Conservation (phyloP, 495 filamentous ascomycete species). For the Neurospora sp. region DNA sequence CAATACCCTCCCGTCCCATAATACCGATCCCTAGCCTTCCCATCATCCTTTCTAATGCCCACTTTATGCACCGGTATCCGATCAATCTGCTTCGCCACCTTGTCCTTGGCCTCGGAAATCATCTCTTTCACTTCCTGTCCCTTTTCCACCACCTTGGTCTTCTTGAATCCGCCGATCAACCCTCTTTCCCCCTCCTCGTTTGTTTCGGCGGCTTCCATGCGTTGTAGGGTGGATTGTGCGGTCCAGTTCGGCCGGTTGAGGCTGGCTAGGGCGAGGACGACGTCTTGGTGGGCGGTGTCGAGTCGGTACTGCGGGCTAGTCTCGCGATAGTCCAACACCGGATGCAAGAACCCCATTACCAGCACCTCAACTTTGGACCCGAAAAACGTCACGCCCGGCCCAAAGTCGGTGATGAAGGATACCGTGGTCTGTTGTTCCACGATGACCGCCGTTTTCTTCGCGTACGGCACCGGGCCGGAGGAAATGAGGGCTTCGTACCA, state of each 20-base stretch:
- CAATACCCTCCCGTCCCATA: constrained; percentile 33
- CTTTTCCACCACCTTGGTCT: constrained; percentile 31
- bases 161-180: constrained; percentile 20
- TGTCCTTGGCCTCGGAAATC: neutral
- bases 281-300: constrained; percentile 38
- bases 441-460: constrained; percentile 24
- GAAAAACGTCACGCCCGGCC: constrained; percentile 21
- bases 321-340: constrained; percentile 14
- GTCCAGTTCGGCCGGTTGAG: constrained; percentile 46
- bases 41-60: constrained; percentile 44
- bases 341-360: constrained; percentile 46
- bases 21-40: constrained; percentile 35
- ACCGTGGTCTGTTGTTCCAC: constrained; percentile 28
- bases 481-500: constrained; percentile 50
- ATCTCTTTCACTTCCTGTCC: neutral
- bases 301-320: constrained; percentile 30
- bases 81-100: constrained; percentile 26
- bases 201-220: constrained; percentile 15
- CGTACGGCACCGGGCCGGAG: constrained; percentile 30
- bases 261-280: constrained; percentile 35
- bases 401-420: constrained; percentile 40
- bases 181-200: constrained; percentile 24
- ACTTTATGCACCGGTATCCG: constrained; percentile 43
- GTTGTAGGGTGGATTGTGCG: constrained; percentile 21
- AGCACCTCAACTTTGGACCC: constrained; percentile 35